A percentile compares a stretch with the other conserved stretches of the same genome.
phyloP scores from a whole-genome alignment of 805 yeast species.

The Metschnikowia noctiluminum region DNA sequence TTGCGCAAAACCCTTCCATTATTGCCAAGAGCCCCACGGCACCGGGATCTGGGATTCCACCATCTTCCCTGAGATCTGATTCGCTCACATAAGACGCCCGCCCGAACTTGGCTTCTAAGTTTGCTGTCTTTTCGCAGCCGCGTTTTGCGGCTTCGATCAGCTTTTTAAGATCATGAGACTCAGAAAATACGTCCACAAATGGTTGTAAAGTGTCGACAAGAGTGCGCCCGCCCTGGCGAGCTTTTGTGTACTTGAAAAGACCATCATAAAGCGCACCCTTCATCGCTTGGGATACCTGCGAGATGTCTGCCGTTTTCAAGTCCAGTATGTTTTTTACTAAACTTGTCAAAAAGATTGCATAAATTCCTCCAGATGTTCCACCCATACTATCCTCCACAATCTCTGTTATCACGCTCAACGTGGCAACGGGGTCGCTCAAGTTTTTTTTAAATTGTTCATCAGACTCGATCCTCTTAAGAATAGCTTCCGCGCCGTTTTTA shows the following conservation, averaged over 20 bases:
- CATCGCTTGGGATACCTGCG: constrained; percentile 47
- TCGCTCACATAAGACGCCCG: constrained; percentile 86
- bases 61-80: constrained; percentile 52
- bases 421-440: constrained; percentile 49
- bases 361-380: constrained; percentile 93
- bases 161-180: constrained; percentile 47
- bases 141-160: constrained; percentile 69
- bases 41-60: constrained; percentile 93
- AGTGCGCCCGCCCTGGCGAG: constrained; percentile 86
- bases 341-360: constrained; percentile 80
- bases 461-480: constrained; percentile 49
- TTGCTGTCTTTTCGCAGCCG: constrained; percentile 76
- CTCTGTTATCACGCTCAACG: constrained; percentile 72
- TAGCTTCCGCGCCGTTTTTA: constrained; percentile 75
- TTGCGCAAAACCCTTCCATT: constrained; percentile 40
- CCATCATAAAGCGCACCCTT: constrained; percentile 60
- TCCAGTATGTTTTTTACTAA: constrained; percentile 50
- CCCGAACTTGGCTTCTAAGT: constrained; percentile 82
- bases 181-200: constrained; percentile 60
- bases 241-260: constrained; percentile 80
- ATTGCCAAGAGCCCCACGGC: constrained; percentile 79
- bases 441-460: constrained; percentile 25
- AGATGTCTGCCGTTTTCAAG: constrained; percentile 30
- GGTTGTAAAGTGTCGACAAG: constrained; percentile 88
- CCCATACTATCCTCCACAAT: constrained; percentile 92